Evolutionary conservation across 2,329 filamentous ascomycete species (phyloP).

Genomic region (Didymella pomorum): DNA sequence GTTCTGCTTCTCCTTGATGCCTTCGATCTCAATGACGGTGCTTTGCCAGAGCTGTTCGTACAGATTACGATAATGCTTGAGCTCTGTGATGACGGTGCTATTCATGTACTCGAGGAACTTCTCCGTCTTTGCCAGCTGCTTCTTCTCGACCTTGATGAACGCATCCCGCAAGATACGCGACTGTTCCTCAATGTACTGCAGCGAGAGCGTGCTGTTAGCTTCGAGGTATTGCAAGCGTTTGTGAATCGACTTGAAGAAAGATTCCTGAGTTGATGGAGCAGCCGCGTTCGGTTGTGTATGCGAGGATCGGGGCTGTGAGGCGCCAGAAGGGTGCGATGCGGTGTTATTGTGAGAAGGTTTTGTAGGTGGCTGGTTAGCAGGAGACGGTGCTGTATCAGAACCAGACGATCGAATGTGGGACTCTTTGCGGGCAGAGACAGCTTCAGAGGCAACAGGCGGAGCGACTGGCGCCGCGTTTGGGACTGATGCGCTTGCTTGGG

Average conservation of each 20-base stretch:
- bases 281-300: slow-evolving; percentile 60
- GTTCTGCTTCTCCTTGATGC: slow-evolving; percentile 83
- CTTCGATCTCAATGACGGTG: slow-evolving; percentile 89
- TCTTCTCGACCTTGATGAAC: slow-evolving; percentile 84
- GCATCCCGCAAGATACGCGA: slow-evolving; percentile 89
- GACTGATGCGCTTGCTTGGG: background rate
- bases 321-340: slow-evolving; percentile 24
- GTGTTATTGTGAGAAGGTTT: slow-evolving; percentile 33
- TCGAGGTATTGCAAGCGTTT: slow-evolving; percentile 92
- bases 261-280: slow-evolving; percentile 89
- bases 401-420: slow-evolving; percentile 14
- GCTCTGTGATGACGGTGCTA: slow-evolving; percentile 80
- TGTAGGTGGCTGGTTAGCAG: slow-evolving; percentile 19
- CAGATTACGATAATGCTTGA: slow-evolving; percentile 68
- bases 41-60: slow-evolving; percentile 98
- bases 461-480: slow-evolving; percentile 2
- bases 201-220: slow-evolving; percentile 87
- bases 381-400: slow-evolving; percentile 23
- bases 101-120: slow-evolving; percentile 87
- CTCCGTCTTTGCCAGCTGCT: slow-evolving; percentile 83
- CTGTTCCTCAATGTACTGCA: slow-evolving; percentile 97
- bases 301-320: slow-evolving; percentile 38
- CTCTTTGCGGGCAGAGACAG: slow-evolving; percentile 20
- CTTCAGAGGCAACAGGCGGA: slow-evolving; percentile 12
- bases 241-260: slow-evolving; percentile 95